Conservation (phyloP, 2,329 filamentous ascomycete species). For the Peltaster fructicola region DNA sequence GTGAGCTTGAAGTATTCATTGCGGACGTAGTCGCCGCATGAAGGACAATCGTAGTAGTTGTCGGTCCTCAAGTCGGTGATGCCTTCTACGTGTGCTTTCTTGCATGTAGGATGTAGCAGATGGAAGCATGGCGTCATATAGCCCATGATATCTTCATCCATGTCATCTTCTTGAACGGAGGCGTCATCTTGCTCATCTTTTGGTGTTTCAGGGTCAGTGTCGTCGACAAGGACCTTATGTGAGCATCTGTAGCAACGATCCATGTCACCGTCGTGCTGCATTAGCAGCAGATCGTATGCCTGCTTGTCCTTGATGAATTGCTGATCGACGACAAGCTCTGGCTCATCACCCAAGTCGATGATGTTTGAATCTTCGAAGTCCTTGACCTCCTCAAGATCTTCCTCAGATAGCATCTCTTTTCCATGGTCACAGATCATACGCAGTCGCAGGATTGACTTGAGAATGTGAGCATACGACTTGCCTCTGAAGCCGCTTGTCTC, state of each 20-base stretch:
- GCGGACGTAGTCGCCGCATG: slow-evolving; percentile 48
- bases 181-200: slow-evolving; percentile 39
- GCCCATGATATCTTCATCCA: slow-evolving; percentile 46
- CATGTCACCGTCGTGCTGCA: slow-evolving; percentile 67
- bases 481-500: slow-evolving; percentile 39
- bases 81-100: slow-evolving; percentile 39
- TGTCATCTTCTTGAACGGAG: slow-evolving; percentile 35
- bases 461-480: slow-evolving; percentile 80
- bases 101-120: slow-evolving; percentile 61
- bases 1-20: slow-evolving; percentile 52
- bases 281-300: slow-evolving; percentile 68
- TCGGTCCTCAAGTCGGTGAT: slow-evolving; percentile 26
- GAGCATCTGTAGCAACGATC: slow-evolving; percentile 58
- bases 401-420: slow-evolving; percentile 70
- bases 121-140: slow-evolving; percentile 80
- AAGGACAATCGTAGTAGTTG: slow-evolving; percentile 42
- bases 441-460: slow-evolving; percentile 78
- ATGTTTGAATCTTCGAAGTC: slow-evolving; percentile 53
- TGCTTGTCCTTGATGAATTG: slow-evolving; percentile 47
- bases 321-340: slow-evolving; percentile 33
- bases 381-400: slow-evolving; percentile 63
- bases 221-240: slow-evolving; percentile 36
- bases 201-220: slow-evolving; percentile 35
- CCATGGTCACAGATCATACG: slow-evolving; percentile 86
- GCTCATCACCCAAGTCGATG: slow-evolving; percentile 71